These are phyloP conservation scores for Hemileia vastatrix DNA, from an alignment of 1,284 basidiomycete species.

Conservation along the genomic window DNA sequence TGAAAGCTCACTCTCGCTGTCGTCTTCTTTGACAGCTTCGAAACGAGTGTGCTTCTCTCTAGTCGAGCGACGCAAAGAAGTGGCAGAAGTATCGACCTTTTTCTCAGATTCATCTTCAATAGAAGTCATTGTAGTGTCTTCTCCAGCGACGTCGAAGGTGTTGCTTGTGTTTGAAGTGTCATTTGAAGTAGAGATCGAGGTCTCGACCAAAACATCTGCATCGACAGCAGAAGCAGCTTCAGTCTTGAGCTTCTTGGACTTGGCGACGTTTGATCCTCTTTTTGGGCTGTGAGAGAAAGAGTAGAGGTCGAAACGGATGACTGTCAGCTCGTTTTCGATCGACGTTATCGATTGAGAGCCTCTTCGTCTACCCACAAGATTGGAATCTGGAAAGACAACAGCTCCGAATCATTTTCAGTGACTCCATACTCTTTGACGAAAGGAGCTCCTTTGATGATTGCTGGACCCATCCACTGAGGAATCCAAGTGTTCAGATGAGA, in stretches of 20 bases:
- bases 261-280: too few species aligned
- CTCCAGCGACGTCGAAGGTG: neutral
- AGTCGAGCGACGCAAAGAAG: neutral
- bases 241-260: too few species aligned
- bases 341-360: too few species aligned
- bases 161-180: too few species aligned
- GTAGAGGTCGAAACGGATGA: too few species aligned
- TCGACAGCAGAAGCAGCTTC: neutral
- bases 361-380: too few species aligned
- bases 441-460: neutral
- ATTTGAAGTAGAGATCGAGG: neutral
- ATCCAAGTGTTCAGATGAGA: neutral
- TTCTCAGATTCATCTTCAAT: neutral
- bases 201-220: neutral
- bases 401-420: neutral
- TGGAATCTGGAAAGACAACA: neutral
- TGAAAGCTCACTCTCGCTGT: neutral
- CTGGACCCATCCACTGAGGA: neutral
- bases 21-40: neutral
- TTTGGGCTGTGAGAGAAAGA: too few species aligned
- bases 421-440: neutral
- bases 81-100: neutral
- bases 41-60: neutral
- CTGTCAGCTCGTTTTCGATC: too few species aligned
- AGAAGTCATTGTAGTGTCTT: neutral